Evolutionary conservation across 129 eudicot genomes (phyloP).

Genomic region (Flaveria ramosissima): DNA sequence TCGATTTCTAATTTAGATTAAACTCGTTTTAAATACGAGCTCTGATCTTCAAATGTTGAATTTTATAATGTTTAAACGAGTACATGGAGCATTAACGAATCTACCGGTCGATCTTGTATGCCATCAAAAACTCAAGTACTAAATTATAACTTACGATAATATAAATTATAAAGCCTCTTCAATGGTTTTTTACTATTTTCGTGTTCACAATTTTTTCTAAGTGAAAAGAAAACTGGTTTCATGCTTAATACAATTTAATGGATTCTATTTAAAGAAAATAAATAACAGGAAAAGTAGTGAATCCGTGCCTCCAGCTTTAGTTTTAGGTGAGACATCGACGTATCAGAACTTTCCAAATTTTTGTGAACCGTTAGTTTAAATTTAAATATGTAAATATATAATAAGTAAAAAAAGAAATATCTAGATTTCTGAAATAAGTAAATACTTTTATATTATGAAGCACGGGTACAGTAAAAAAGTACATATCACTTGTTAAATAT

Average conservation of each 20-base stretch:
- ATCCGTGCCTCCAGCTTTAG: background rate
- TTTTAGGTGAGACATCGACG: slow-evolving; percentile 1
- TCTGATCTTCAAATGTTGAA: too few relatives aligned
- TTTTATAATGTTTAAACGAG: too few relatives aligned
- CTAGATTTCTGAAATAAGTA: background rate
- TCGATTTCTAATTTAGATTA: too few relatives aligned
- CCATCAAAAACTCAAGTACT: too few relatives aligned
- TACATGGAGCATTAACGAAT: too few relatives aligned
- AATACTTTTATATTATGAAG: too few relatives aligned
- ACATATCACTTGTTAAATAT: too few relatives aligned
- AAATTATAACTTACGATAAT: too few relatives aligned
- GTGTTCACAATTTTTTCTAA: background rate
- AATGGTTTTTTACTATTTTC: too few relatives aligned
- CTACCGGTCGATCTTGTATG: too few relatives aligned
- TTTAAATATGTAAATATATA: background rate
- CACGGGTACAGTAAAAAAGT: background rate
- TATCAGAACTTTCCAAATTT: background rate
- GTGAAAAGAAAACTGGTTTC: background rate
- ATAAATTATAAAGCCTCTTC: background rate
- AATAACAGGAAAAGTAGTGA: background rate
- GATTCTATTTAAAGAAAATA: background rate
- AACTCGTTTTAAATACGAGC: too few relatives aligned
- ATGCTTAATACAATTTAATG: background rate
- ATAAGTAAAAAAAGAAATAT: background rate
- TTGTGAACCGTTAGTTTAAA: background rate